Conservation (phyloP, 2,329 filamentous ascomycete genomes). For the Cryphonectria carpinicola region DNA sequence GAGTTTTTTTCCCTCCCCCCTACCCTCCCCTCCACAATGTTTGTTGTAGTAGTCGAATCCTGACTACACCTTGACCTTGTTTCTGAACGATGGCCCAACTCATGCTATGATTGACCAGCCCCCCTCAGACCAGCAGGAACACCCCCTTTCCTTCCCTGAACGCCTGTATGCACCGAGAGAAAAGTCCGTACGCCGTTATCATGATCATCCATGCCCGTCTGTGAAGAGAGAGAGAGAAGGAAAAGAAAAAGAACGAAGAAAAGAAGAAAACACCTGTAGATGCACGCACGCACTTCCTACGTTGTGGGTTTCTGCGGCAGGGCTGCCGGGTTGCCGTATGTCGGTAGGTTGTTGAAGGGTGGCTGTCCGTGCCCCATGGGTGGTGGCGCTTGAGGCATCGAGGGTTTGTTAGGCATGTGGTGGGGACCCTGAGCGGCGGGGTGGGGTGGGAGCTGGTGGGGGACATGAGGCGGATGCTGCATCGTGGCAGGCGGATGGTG, state of each 20-base stretch:
- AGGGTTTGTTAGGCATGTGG: conserved; percentile 52
- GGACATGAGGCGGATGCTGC: conserved; percentile 41
- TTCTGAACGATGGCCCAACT: conserved; percentile 23
- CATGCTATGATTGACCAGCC: conserved; percentile 8
- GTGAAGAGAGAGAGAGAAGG: neutral
- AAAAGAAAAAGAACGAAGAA: conserved; percentile 5
- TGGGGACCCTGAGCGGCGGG: conserved; percentile 38
- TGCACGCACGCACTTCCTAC: conserved; percentile 34
- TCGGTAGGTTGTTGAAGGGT: conserved; percentile 57
- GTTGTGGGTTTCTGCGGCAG: conserved; percentile 62
- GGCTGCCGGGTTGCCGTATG: conserved; percentile 63
- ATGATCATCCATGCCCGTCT: conserved; percentile 30
- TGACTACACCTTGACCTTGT: conserved; percentile 4
- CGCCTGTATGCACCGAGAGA: conserved; percentile 42
- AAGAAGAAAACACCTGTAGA: conserved; percentile 28
- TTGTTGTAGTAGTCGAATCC: conserved; percentile 8
- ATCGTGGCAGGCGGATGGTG: conserved; percentile 43
- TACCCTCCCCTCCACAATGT: neutral
- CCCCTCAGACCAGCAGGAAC: conserved; percentile 18
- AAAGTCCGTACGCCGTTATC: conserved; percentile 27
- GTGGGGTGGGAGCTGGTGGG: conserved; percentile 44
- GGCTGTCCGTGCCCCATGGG: conserved; percentile 42
- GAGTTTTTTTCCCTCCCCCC: conserved; percentile 19
- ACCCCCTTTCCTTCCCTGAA: conserved; percentile 32
- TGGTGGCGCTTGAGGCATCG: conserved; percentile 46